Base-by-base conservation (phyloP, 345 rosid genomes). In the Citrus maxima region DNA sequence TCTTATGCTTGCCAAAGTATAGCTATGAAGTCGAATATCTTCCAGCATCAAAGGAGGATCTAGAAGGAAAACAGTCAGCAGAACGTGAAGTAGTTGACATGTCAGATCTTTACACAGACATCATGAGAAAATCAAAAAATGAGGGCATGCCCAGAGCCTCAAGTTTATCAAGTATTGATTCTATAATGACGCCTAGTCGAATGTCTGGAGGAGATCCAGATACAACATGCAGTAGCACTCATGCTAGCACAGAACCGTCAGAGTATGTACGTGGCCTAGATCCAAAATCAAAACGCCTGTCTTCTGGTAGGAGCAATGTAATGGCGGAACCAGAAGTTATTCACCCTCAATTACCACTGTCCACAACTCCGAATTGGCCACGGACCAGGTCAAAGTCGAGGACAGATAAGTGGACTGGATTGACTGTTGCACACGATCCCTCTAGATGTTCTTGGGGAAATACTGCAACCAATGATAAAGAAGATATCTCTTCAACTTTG, bases 141-240 rank as follows among this genome's bases (percentile, higher is more conserved):
- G 99, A 94, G 18, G 91, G 97, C 78, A 78, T 96, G 66, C 99
- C 99, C 28, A 91, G 97, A 85, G 99, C 98, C 67, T 94, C 99
- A 40, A 96, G 99, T 88, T 86, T 94, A 83, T 91, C 98, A 51
- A 96, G 98, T 84, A 94, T 96, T 25, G 98, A 96, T 88, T 96
- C 97, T 7, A 90, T 93, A 86, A 93, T 93, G 95, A 90, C 95
- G 67, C 97, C 95, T 22, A 89, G 93, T 51, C 84, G 88, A 74
- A 85, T 89, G 87, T 89, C 93, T 85, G 97, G 86, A 62, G 97
- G 95, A 55, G 98, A 94, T 69, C 73, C 92, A 64, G 99, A 92
- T 80, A 80, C 89, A 54, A 89, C 89, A 18, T 81, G 88, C 84
- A 82, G 91, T 84, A 91, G 91, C 83, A 87, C 91, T 81, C 95